Conservation (phyloP, 768 basidiomycete species). For the Amyloporia xantha region DNA sequence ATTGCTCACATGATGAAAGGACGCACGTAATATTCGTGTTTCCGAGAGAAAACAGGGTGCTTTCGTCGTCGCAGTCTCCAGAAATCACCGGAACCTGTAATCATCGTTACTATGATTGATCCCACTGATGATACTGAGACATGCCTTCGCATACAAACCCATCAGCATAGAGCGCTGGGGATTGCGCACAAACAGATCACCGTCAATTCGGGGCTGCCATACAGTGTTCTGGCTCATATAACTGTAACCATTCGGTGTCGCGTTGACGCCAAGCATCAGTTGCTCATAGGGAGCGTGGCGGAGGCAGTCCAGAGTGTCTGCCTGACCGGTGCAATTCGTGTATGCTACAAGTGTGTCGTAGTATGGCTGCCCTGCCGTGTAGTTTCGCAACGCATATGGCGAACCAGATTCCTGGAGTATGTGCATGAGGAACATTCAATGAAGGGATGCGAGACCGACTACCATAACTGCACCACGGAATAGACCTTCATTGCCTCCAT, state of each 20-base stretch:
- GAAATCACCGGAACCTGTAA: not conserved
- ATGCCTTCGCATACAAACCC: not conserved
- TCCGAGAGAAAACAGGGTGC: not conserved
- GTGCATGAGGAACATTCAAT: not conserved
- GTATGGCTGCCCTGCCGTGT: slow-evolving; percentile 23
- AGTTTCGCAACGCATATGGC: not conserved
- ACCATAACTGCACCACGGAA: slow-evolving; percentile 33
- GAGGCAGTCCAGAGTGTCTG: slow-evolving; percentile 38
- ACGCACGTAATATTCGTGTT: not conserved
- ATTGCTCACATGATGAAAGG: not conserved
- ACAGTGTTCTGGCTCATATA: not conserved
- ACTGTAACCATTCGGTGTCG: slow-evolving; percentile 24
- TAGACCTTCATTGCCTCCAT: slow-evolving; percentile 11
- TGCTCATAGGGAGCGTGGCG: slow-evolving; percentile 28
- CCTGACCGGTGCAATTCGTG: slow-evolving; percentile 28
- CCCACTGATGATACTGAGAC: not conserved
- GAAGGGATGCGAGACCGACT: no score
- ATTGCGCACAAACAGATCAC: not conserved
- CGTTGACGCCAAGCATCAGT: slow-evolving; percentile 28
- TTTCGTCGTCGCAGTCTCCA: not conserved
- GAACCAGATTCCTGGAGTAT: not conserved
- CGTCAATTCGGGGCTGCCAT: not conserved
- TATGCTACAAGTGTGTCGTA: slow-evolving; percentile 36
- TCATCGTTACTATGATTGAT: no score
- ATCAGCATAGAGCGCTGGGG: not conserved